These are phyloP conservation scores for Butyriboletus loyo DNA, from an alignment of 768 basidiomycete genomes.

Conservation along the genomic window DNA sequence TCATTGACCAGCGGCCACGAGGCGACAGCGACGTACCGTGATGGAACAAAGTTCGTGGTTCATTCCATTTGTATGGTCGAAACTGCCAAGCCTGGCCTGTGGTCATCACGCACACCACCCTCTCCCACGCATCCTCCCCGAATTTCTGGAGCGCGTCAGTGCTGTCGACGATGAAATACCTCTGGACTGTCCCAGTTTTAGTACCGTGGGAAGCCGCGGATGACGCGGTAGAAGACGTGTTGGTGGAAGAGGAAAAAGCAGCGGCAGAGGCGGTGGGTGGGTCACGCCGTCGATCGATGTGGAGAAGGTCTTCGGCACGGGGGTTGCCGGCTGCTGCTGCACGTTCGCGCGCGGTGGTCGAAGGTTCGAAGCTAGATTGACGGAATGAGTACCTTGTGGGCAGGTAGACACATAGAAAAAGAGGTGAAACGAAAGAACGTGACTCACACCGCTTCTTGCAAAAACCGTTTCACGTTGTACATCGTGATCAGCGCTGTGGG, in stretches of 20 bases:
- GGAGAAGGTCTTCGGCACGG: constrained; percentile 77
- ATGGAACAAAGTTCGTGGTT: constrained; percentile 89
- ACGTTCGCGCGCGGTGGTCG: constrained; percentile 69
- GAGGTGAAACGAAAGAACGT: too few species aligned
- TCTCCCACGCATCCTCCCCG: constrained; percentile 90
- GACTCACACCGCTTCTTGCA: constrained; percentile 81
- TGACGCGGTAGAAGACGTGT: not conserved
- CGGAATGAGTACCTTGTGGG: not conserved
- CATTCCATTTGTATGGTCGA: constrained; percentile 93
- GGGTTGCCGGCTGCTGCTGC: constrained; percentile 68
- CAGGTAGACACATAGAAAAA: not conserved
- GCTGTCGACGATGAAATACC: constrained; percentile 88
- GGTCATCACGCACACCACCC: constrained; percentile 96
- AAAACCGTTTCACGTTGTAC: constrained; percentile 93
- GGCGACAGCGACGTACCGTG: constrained; percentile 54
- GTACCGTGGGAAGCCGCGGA: constrained; percentile 24
- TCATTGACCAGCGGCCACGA: not conserved
- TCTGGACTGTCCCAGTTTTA: constrained; percentile 35
- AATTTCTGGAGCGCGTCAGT: constrained; percentile 93
- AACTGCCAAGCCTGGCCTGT: constrained; percentile 99
- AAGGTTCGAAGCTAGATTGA: constrained; percentile 60
- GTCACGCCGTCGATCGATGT: constrained; percentile 85
- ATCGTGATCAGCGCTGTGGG: constrained; percentile 95
- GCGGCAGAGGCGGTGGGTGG: constrained; percentile 26
- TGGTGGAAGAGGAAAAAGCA: constrained; percentile 14